These are phyloP conservation scores for Lachancea quebecensis DNA, from an alignment of 805 yeast genomes.

Conservation along the genomic window DNA sequence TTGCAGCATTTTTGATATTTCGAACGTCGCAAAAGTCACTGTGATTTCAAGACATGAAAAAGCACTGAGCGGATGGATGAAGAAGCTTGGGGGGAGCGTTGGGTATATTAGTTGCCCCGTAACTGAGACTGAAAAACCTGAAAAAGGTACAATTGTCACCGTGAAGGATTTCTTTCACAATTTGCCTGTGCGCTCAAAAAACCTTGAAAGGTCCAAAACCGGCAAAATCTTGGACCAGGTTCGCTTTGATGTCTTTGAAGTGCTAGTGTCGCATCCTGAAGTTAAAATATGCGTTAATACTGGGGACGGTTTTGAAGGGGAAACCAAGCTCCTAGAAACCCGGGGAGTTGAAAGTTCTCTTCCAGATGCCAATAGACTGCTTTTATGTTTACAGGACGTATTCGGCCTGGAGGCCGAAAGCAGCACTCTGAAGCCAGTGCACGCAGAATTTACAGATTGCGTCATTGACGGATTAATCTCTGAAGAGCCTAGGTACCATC, in stretches of 20 bases:
- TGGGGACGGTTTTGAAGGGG: constrained; percentile 2
- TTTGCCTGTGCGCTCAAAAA: constrained; percentile 23
- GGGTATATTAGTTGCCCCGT: too few relatives aligned
- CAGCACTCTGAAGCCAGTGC: constrained; percentile 16
- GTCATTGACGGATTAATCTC: constrained; percentile 38
- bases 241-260: constrained; percentile 17
- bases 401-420: constrained; percentile 17
- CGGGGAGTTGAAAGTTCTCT: background rate
- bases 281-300: constrained; percentile 10
- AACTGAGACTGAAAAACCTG: background rate
- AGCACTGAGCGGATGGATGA: constrained; percentile 26
- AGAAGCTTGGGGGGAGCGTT: constrained; percentile 5
- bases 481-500: constrained; percentile 29
- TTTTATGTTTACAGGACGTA: constrained; percentile 6
- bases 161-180: constrained; percentile 20
- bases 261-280: constrained; percentile 16
- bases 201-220: constrained; percentile 10
- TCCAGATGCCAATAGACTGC: constrained; percentile 2
- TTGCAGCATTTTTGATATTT: constrained; percentile 53
- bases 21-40: constrained; percentile 40
- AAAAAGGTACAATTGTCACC: constrained; percentile 17
- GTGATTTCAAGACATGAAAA: constrained; percentile 40
- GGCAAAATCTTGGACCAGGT: constrained; percentile 10
- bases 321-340: constrained; percentile 7
- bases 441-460: constrained; percentile 18